These are phyloP conservation scores for Rhizoctonia solani DNA, from an alignment of 1,284 basidiomycete species.

Conservation along the genomic window DNA sequence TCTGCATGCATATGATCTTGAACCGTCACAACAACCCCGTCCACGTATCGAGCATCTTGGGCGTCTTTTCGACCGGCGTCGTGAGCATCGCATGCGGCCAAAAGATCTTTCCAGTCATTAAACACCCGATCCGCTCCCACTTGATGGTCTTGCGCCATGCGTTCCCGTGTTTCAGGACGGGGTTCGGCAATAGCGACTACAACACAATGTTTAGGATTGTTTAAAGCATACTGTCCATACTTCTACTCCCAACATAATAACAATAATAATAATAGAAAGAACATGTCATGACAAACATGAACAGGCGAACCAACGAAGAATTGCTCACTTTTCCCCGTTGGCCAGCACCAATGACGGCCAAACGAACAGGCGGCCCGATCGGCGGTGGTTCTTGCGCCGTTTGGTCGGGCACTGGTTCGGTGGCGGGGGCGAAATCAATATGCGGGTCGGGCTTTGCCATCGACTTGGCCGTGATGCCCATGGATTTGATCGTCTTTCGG, in stretches of 20 bases:
- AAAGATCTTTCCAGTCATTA: slow-evolving; percentile 70
- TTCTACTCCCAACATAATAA: slow-evolving; percentile 49
- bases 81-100: slow-evolving; percentile 56
- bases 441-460: neutral
- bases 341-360: slow-evolving; percentile 73
- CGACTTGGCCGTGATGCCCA: slow-evolving; percentile 1
- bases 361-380: slow-evolving; percentile 47
- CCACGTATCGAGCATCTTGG: slow-evolving; percentile 59
- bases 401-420: neutral
- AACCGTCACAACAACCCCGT: slow-evolving; percentile 77
- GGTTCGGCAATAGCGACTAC: slow-evolving; percentile 85
- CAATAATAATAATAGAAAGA: neutral
- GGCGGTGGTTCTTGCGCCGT: slow-evolving; percentile 11
- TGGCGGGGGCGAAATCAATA: neutral
- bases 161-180: slow-evolving; percentile 62
- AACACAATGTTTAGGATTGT: slow-evolving; percentile 64
- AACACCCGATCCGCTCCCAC: slow-evolving; percentile 71
- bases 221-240: slow-evolving; percentile 67
- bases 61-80: slow-evolving; percentile 59
- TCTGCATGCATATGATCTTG: slow-evolving; percentile 78
- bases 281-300: too few species aligned
- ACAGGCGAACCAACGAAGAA: too few species aligned
- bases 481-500: slow-evolving; percentile 16
- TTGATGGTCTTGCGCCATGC: slow-evolving; percentile 59
- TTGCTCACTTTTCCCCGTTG: slow-evolving; percentile 68